Evolutionary conservation across 2,329 filamentous ascomycete genomes (phyloP).

Genomic region (Orbilia oligospora): DNA sequence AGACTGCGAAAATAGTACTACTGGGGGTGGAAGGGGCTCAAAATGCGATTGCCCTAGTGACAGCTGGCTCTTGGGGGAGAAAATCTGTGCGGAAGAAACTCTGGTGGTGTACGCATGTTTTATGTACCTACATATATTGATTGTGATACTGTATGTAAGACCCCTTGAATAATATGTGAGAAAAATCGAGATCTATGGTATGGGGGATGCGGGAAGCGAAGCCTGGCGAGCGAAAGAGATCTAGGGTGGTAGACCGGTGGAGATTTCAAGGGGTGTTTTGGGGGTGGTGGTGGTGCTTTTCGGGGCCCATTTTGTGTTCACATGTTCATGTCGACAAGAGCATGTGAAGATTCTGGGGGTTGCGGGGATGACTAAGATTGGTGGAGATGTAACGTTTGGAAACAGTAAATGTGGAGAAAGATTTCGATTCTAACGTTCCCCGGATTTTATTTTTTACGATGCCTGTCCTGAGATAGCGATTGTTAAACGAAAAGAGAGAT

Average conservation of each 20-base stretch:
- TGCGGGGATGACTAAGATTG: slow-evolving; percentile 35
- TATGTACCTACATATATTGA: slow-evolving; percentile 33
- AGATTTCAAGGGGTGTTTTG: slow-evolving; percentile 36
- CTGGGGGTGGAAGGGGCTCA: slow-evolving; percentile 11
- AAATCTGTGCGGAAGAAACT: background rate
- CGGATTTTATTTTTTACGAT: slow-evolving; percentile 10
- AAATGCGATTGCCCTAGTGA: slow-evolving; percentile 16
- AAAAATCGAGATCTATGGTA: slow-evolving; percentile 32
- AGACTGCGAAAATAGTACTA: slow-evolving; percentile 14
- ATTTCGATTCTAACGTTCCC: slow-evolving; percentile 14
- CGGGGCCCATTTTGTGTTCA: slow-evolving; percentile 14
- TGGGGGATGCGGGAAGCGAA: slow-evolving; percentile 30
- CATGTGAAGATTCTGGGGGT: slow-evolving; percentile 42
- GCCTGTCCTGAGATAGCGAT: background rate
- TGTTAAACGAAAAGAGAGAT: slow-evolving; percentile 7
- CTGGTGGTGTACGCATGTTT: slow-evolving; percentile 12
- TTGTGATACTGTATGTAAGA: slow-evolving; percentile 32
- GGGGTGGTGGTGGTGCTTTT: slow-evolving; percentile 2
- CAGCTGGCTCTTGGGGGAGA: background rate
- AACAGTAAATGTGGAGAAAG: slow-evolving; percentile 20
- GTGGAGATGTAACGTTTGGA: slow-evolving; percentile 25
- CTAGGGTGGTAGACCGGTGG: background rate
- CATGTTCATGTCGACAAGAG: slow-evolving; percentile 18
- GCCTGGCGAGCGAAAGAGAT: slow-evolving; percentile 6
- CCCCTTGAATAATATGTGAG: slow-evolving; percentile 14